Base-by-base conservation (phyloP, 225 moss, liverwort and hornwort species). In the Bryoerythrophyllum caledonicum region DNA sequence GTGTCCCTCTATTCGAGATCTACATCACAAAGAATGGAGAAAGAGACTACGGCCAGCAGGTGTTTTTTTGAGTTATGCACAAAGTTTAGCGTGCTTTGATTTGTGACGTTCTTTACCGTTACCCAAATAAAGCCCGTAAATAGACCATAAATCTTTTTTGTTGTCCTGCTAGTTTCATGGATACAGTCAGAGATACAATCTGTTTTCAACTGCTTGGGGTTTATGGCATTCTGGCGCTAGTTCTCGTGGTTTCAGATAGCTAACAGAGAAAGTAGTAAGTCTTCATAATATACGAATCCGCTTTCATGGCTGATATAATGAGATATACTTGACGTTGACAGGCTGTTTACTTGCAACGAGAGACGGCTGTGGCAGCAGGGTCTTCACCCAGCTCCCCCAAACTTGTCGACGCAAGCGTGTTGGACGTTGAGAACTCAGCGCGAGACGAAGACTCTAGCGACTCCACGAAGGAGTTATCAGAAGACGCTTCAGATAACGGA, bases 271-370 rank as follows among this genome's bases (percentile, higher is more conserved):
- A 25, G 23, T 52, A 59, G 15, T 19, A 11, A 8, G 17, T 32
- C 13, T 53, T 1, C 19, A 15, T 67, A 10, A 10, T 20, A 12
- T 7, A 24, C 10, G 32, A 17, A 21, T 69, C 59, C 41, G 32
- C 16, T 69, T 54, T 54, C 15, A 26, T 15, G 35, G 17, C 15
- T 60, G 44, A 53, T 32, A 5, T 32, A 73, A 74, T 60, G 61
- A 68, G 32, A 26, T 30, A 2, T 53, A 12, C 61, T 62, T 48
- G 51, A 48, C 58, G 59, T 71, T 20, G 71, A 52, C 89, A 99
- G 99, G 99, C 93, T 82, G 93, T 95, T 67, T 99, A 99, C 72
- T 80, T 99, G 83, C 95, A 93, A 85, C 82, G 95, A 79, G 99
- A 99, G 64, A 85, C 86, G n/a, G 89, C 85, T 84, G 81, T 86